Evolutionary conservation across 1,284 basidiomycete species (phyloP).

Genomic region (Mrakiaceae sp.): DNA sequence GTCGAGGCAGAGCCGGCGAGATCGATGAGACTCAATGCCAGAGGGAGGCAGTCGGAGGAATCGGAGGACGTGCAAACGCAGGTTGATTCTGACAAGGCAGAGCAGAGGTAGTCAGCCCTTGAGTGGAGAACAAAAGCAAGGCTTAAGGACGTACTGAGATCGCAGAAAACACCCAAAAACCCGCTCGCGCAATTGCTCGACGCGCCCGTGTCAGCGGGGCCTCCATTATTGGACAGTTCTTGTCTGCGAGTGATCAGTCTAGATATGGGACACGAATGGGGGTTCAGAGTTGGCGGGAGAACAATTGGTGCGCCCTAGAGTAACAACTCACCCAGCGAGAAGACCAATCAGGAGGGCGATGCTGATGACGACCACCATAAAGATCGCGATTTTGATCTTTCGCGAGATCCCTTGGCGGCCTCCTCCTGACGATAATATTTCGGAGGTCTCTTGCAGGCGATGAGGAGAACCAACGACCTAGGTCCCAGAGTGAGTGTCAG

Average conservation of each 20-base stretch:
- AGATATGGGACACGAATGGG: too few relatives aligned
- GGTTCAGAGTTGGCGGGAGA: too few relatives aligned
- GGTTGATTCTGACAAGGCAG: constrained; percentile 41
- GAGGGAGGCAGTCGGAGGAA: constrained; percentile 40
- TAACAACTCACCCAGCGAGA: background rate
- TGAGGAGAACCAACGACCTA: background rate
- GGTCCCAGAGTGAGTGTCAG: background rate
- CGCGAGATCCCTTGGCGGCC: too few relatives aligned
- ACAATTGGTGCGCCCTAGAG: background rate
- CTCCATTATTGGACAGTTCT: too few relatives aligned
- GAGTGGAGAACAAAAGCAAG: background rate
- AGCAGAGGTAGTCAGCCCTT: background rate
- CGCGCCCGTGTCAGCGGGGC: too few relatives aligned
- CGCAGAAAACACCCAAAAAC: constrained; percentile 43
- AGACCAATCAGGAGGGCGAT: background rate
- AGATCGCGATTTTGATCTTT: too few relatives aligned
- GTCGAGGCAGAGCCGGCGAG: constrained; percentile 44
- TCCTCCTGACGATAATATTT: too few relatives aligned
- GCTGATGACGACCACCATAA: background rate
- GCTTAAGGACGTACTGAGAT: constrained; percentile 40
- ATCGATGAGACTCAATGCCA: constrained; percentile 44
- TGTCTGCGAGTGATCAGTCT: too few relatives aligned
- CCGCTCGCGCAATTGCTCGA: constrained; percentile 35
- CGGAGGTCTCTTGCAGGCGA: background rate
- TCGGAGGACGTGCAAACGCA: constrained; percentile 46